Percentiles rank a stretch among this genome's conserved stretches.
phyloP scores from a whole-genome alignment of 306 rosid genomes.

The Arachis hypogaea region DNA sequence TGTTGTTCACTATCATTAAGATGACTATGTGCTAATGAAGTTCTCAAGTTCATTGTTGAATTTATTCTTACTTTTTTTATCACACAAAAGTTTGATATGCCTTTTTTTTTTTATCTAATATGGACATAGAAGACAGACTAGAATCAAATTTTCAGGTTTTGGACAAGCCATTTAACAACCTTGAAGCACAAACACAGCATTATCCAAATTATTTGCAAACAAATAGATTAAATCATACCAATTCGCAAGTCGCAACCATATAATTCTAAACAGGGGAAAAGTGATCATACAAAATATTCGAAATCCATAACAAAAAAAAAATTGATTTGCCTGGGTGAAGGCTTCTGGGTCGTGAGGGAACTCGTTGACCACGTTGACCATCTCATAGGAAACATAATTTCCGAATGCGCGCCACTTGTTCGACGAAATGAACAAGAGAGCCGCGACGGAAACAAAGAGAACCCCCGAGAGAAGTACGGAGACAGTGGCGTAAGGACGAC shows the following conservation, averaged over 20 bases:
- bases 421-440: conserved; percentile 54
- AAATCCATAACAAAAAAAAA: not conserved
- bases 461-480: conserved; percentile 41
- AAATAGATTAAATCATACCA: not conserved
- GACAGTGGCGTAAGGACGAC: not conserved
- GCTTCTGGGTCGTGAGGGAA: conserved; percentile 89
- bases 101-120: too few relatives aligned
- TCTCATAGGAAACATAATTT: conserved; percentile 37
- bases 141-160: not conserved
- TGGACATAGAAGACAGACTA: not conserved
- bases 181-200: conserved; percentile 16
- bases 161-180: not conserved
- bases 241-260: too few relatives aligned
- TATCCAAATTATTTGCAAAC: not conserved
- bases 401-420: conserved; percentile 39
- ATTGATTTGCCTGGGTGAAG: conserved; percentile 73
- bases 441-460: conserved; percentile 42
- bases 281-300: not conserved
- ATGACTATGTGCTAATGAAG: not conserved
- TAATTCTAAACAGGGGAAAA: too few relatives aligned
- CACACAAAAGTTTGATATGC: too few relatives aligned
- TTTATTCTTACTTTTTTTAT: not conserved
- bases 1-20: conserved; percentile 1
- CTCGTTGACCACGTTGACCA: conserved; percentile 69
- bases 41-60: conserved; percentile 3